phyloP scores from a whole-genome alignment of 1,284 basidiomycete species.

The Phylloporus sp. region DNA sequence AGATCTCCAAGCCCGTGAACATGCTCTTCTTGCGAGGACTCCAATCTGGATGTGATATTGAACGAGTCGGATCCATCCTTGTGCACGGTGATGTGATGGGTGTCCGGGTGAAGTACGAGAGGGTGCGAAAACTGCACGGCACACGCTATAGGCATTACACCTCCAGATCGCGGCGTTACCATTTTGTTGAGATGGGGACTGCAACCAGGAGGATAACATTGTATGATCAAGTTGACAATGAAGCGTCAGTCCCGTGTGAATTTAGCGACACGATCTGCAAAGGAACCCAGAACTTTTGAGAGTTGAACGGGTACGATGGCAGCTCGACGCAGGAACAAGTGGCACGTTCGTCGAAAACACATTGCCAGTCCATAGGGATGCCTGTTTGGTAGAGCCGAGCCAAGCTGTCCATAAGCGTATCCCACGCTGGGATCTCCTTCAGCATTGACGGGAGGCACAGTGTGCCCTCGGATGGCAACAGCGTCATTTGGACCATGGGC shows the following conservation, averaged over 20 bases:
- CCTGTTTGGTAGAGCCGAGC: slow-evolving; percentile 55
- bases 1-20: slow-evolving; percentile 59
- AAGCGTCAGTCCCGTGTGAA: background rate
- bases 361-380: slow-evolving; percentile 46
- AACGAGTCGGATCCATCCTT: slow-evolving; percentile 52
- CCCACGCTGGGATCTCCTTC: slow-evolving; percentile 53
- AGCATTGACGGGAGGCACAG: slow-evolving; percentile 58
- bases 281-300: slow-evolving; percentile 26
- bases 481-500: slow-evolving; percentile 59
- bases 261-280: slow-evolving; percentile 35
- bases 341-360: slow-evolving; percentile 57
- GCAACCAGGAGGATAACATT: slow-evolving; percentile 54
- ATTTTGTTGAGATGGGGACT: slow-evolving; percentile 51
- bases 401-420: slow-evolving; percentile 53
- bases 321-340: slow-evolving; percentile 53
- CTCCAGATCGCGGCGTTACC: slow-evolving; percentile 49
- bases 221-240: slow-evolving; percentile 41
- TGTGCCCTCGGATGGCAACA: slow-evolving; percentile 41
- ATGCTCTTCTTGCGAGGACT: slow-evolving; percentile 41
- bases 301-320: slow-evolving; percentile 69
- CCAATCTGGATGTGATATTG: slow-evolving; percentile 50
- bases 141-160: slow-evolving; percentile 47
- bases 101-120: slow-evolving; percentile 54
- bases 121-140: slow-evolving; percentile 60
- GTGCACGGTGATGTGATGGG: slow-evolving; percentile 48